Evolutionary conservation across 2,329 filamentous ascomycete genomes (phyloP), one percentile per base, ranked within the genome.

Genomic region (Trichoderma sp.): DNA sequence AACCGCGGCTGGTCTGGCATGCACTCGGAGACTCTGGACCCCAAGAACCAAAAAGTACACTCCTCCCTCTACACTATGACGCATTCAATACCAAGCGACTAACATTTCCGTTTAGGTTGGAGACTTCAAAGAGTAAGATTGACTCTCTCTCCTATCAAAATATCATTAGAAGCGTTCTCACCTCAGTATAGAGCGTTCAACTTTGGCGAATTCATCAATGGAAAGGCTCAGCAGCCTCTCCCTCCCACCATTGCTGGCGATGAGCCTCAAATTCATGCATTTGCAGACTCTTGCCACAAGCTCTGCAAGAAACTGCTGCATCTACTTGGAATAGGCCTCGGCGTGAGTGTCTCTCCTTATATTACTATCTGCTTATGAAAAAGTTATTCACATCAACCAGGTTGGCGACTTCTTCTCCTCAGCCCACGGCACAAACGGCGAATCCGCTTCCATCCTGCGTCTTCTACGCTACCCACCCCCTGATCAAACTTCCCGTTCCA

Each of bases 1-100:
- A 98, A 98, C 77, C 88, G 89, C 53, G 96, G 95, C 70, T 99
- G 94, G 94, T 88, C 92, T 1, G 89, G 89, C 19, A 94, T 97
- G 91, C 91, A 95, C 75, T 88, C 89, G 14, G 95, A 99, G 81
- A 95, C 91, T 0, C 83, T 98, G 13, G 95, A 98, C 77, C 93
- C 94, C 3, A 88, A 89, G 73, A 89, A 89, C 68, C 94, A 97
- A 79, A 88, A 89, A 79, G 92, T 92, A 84, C 75, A 10, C 11
- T 14, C 33, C 33, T 35, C 7, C 56, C 47, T 4, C 70, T 13
- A 14, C 4, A 37, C 5, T 5, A 24, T n/a, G 40, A 1, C 21
- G 16, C 21, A 31, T 5, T 2, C 16, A 5, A 6, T 27, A 10
- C 11, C 14, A 2, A n/a, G 1, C 27, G 5, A 4, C 6, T 21